Evolutionary conservation across 805 yeast species (phyloP), one percentile per base, ranked within the genome.

Genomic region (Candida sanyiensis): DNA sequence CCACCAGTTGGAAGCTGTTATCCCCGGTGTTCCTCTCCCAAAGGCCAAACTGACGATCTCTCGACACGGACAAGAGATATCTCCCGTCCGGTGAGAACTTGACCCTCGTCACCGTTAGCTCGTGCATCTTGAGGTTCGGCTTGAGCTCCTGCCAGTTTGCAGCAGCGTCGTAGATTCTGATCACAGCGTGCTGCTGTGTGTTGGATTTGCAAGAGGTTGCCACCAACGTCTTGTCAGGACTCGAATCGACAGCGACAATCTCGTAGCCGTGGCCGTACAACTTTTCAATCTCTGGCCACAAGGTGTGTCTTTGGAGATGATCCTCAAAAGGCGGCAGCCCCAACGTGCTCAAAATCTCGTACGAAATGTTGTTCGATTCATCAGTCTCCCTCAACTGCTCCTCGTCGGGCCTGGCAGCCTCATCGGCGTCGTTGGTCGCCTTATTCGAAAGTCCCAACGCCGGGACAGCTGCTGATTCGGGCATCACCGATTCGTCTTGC

Each of bases 191-290:
- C 44, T 77, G 77, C 13, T 75, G 73, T 7, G 78, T 75, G 58
- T 90, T 90, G 4, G 97, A 88, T 44, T 81, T 74, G 66, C 97
- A 90, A n/a, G 97, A 84, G 7, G 95, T 78, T 3, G 96, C 96
- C 31, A 93, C 70, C 19, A 82, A 57, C 26, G 63, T 57, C 11
- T 76, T 72, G 50, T 73, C 78, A 5, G 80, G 77, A 7, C 87
- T 75, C 2, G 79, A 72, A 38, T 84, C 95, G 28, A 88, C 70
- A 32, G 90, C 73, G 0, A 87, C 77, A 27, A 89, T 77, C 58
- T 94, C 99, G 61, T 87, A 94, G 7, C 99, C 99, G 59, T 93
- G 99, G 0, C 99, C 99, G 54, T 93, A 93, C 31, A 93, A 62
- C 58, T 93, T 93, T 52, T 93, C 98, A 40, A 82, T 66, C 56